phyloP scores from a whole-genome alignment of 495 filamentous ascomycete species.

The Lasiosphaeriaceae sp. region DNA sequence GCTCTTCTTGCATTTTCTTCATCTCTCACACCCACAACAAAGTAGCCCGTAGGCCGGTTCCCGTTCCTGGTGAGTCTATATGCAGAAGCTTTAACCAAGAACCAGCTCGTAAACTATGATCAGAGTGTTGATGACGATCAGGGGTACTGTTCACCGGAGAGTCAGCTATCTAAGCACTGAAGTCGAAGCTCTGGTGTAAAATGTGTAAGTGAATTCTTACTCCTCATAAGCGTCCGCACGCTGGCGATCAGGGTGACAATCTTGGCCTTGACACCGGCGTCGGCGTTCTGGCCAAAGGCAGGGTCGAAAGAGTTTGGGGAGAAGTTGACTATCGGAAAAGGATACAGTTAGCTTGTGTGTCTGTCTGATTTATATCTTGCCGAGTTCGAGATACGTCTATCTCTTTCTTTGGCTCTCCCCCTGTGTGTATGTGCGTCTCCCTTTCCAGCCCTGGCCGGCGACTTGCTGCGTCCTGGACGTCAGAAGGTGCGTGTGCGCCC shows the following conservation, averaged over 20 bases:
- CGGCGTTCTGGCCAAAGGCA: slow-evolving; percentile 66
- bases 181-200: no score
- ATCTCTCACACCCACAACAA: no score
- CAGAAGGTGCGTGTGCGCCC: no score
- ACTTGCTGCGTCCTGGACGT: no score
- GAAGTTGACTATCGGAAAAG: slow-evolving; percentile 68
- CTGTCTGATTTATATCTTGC: not conserved
- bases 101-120: slow-evolving; percentile 88
- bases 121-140: slow-evolving; percentile 87
- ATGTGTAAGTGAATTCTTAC: no score
- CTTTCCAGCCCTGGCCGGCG: no score
- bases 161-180: not conserved
- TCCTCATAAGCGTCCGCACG: slow-evolving; percentile 89
- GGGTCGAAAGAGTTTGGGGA: slow-evolving; percentile 62
- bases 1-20: no score
- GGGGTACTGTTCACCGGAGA: slow-evolving; percentile 60
- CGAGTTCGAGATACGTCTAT: no score
- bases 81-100: slow-evolving; percentile 63
- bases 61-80: no score
- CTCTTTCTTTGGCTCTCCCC: no score
- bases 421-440: no score
- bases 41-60: no score
- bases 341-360: not conserved
- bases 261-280: slow-evolving; percentile 80
- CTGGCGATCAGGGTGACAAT: slow-evolving; percentile 85